Conservation (phyloP, 768 basidiomycete species). For the Termitomyces sp. region DNA sequence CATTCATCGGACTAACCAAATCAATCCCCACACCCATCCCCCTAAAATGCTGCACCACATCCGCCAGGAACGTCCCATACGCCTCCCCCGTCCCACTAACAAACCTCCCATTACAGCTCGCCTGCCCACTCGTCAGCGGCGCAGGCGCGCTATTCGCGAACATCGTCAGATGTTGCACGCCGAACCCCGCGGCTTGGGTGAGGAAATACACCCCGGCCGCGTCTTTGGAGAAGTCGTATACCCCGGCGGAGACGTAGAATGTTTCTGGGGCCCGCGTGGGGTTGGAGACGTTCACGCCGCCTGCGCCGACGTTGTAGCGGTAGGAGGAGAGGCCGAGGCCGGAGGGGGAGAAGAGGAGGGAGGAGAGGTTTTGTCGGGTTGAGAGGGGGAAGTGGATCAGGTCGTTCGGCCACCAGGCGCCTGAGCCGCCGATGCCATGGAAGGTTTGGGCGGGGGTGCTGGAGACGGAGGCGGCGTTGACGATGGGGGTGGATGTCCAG, state of each 20-base stretch:
- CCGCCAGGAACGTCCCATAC: constrained; percentile 42
- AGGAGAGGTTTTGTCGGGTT: constrained; percentile 38
- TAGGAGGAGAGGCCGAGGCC: constrained; percentile 42
- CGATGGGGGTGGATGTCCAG: neutral
- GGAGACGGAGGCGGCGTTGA: constrained; percentile 25
- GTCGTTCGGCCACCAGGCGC: constrained; percentile 48
- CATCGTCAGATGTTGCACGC: constrained; percentile 37
- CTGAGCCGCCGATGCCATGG: constrained; percentile 41
- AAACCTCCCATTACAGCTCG: constrained; percentile 37
- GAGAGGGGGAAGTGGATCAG: constrained; percentile 38
- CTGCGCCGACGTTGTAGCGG: constrained; percentile 42
- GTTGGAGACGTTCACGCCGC: constrained; percentile 41
- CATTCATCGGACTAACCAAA: constrained; percentile 45
- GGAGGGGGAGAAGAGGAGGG: constrained; percentile 35
- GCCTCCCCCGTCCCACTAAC: constrained; percentile 33
- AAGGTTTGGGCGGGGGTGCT: constrained; percentile 34
- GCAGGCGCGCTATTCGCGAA: constrained; percentile 45
- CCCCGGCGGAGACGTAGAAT: constrained; percentile 35
- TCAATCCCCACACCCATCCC: constrained; percentile 35
- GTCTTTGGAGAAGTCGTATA: constrained; percentile 39
- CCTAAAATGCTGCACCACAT: constrained; percentile 40
- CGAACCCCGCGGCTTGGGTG: constrained; percentile 32
- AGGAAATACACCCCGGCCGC: constrained; percentile 41
- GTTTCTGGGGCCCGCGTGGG: constrained; percentile 36
- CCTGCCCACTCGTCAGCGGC: constrained; percentile 29